Evolutionary conservation across 352 stramenopile species (phyloP), one percentile per base, ranked within the genome.

Genomic region (Saprolegnia diclina): DNA sequence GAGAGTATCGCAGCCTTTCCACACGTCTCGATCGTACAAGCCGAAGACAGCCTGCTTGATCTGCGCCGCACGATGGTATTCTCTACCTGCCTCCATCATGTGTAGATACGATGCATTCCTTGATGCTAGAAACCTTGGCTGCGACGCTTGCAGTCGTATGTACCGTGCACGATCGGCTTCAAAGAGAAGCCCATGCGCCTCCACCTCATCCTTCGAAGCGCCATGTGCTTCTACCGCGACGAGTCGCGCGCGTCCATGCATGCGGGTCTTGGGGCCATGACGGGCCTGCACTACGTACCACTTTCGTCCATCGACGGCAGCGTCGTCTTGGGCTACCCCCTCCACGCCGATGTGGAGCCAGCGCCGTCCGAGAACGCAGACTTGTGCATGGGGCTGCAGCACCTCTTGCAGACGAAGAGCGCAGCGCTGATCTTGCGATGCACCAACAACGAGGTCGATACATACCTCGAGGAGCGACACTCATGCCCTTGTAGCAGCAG

Each of bases 101-200:
- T 37, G 14, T 40, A 38, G 35, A n/a, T 48, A 19, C 18, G 24
- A n/a, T n/a, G n/a, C n/a, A n/a, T n/a, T n/a, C n/a, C 11, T 57
- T 13, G 66, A 52, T 37, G 44, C 42, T 59, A 85, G 78, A 85
- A 85, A 71, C 73, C 78, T 54, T 85, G 78, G 78, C 44, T 83
- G 14, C 71, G 77, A 56, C 50, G 18, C 4, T 42, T 57, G 14
- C 53, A 64, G 32, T 64, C 65, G 11, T 19, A 64, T 32, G 52
- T 78, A 4, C 53, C 18, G 13, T 55, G 68, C 1, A 70, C 64
- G 22, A 40, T 78, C 52, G 75, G 75, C 54, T 75, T 74, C 22
- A 38, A 21, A 32, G 21, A 37, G 22, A 16, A 37, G 35, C 10
- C 52, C 24, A 14, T 11, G 56, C 24, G 19, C 24, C 21, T 71